Percentiles rank a stretch among this genome's conserved stretches.
Conservation (phyloP, 208 protist species). For the Leishmania guyanensis region DNA sequence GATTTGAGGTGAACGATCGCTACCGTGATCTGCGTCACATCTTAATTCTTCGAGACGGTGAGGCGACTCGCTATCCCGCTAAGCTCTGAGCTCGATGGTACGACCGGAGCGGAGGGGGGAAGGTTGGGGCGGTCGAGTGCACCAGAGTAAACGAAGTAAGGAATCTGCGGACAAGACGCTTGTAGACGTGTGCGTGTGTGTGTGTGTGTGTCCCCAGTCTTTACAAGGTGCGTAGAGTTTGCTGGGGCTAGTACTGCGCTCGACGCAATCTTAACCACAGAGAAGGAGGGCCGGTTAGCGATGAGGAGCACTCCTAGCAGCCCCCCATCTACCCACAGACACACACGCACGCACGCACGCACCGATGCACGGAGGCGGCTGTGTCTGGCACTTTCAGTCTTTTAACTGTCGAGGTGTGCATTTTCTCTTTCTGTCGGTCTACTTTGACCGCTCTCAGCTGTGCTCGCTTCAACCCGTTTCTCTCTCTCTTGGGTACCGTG, state of each 20-base stretch:
- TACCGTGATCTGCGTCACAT: constrained; percentile 85
- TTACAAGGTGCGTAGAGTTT: not conserved
- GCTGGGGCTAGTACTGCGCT: not conserved
- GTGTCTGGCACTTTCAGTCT: not conserved
- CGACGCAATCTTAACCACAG: not conserved
- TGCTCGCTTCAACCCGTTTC: not conserved
- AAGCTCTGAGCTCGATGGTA: constrained; percentile 41
- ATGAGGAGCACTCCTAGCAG: not conserved
- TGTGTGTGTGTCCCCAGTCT: not conserved
- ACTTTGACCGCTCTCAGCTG: not conserved
- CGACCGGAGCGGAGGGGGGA: not conserved
- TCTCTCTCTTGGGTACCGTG: not conserved
- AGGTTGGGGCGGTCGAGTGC: not conserved
- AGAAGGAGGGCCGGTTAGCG: not conserved
- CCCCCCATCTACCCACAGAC: not conserved
- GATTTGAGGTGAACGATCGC: constrained; percentile 91
- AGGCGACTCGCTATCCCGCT: constrained; percentile 56
- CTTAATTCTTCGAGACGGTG: constrained; percentile 69
- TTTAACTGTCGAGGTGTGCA: not conserved
- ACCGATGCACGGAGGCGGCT: not conserved
- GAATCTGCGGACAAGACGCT: not conserved
- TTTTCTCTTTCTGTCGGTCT: not conserved
- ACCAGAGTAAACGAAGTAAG: not conserved
- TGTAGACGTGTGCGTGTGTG: not conserved
- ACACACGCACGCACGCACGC: not conserved